These are phyloP conservation scores for Kodamaea alishanica DNA, from an alignment of 1,139 yeast genomes.

Conservation along the genomic window DNA sequence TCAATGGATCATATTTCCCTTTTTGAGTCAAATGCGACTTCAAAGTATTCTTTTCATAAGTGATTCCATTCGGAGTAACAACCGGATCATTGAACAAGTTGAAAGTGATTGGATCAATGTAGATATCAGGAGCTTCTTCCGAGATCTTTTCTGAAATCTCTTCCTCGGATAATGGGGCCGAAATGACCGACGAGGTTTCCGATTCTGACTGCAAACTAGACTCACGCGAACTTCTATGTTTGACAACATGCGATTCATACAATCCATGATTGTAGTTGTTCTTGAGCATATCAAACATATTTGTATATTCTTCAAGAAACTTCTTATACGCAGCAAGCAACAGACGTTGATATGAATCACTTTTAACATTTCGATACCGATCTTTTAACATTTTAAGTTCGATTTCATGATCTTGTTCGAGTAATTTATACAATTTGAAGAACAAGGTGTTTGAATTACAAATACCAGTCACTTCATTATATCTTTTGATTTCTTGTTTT, in stretches of 20 bases:
- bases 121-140: constrained; percentile 39
- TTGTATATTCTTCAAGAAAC: constrained; percentile 18
- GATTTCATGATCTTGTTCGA: constrained; percentile 19
- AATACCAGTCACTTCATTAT: constrained; percentile 19
- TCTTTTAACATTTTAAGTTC: constrained; percentile 14
- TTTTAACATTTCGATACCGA: constrained; percentile 9
- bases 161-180: background rate
- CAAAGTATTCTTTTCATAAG: constrained; percentile 42
- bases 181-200: constrained; percentile 1
- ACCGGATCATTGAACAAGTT: constrained; percentile 46
- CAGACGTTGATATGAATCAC: constrained; percentile 13
- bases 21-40: constrained; percentile 34
- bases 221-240: constrained; percentile 5
- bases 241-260: constrained; percentile 12
- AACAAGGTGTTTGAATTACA: constrained; percentile 15
- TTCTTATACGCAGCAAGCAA: constrained; percentile 17
- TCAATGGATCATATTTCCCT: constrained; percentile 38
- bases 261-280: constrained; percentile 21
- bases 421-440: constrained; percentile 17
- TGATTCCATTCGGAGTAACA: constrained; percentile 47
- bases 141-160: constrained; percentile 10
- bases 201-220: constrained; percentile 3
- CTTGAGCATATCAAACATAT: constrained; percentile 20
- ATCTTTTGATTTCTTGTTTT: constrained; percentile 19
- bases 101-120: constrained; percentile 48